Percentiles rank a stretch among this genome's conserved stretches.
Evolutionary conservation across 495 filamentous ascomycete genomes (phyloP).

Genomic region (Platismatia glauca): DNA sequence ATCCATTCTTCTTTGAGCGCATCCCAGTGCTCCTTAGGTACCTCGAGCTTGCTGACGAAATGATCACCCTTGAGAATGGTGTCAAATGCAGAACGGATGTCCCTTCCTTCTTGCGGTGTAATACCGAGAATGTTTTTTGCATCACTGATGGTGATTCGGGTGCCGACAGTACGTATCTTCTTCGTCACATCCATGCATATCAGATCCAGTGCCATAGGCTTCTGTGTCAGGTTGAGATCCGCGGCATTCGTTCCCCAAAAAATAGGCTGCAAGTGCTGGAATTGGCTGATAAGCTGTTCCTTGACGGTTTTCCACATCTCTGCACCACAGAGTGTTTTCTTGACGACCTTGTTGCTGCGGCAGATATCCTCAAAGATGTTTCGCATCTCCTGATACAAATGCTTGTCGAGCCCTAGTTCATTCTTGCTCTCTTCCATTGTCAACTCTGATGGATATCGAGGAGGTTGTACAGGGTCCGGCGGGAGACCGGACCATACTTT

Average conservation of each 20-base stretch:
- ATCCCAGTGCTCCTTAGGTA: conserved; percentile 62
- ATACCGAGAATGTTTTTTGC: conserved; percentile 64
- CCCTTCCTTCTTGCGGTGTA: conserved; percentile 61
- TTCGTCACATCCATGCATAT: conserved; percentile 79
- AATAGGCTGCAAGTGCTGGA: conserved; percentile 54
- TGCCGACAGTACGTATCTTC: conserved; percentile 54
- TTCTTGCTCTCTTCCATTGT: conserved; percentile 72
- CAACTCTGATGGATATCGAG: conserved; percentile 72
- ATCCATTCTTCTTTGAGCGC: conserved; percentile 64
- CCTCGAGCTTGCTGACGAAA: conserved; percentile 65
- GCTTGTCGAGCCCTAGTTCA: conserved; percentile 54
- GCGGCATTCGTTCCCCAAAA: conserved; percentile 41
- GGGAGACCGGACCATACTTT: conserved; percentile 62
- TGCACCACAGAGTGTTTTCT: conserved; percentile 64
- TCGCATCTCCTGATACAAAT: conserved; percentile 53
- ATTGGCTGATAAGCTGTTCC: conserved; percentile 56
- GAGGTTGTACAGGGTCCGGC: conserved; percentile 63
- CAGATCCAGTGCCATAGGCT: conserved; percentile 60
- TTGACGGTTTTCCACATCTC: conserved; percentile 68
- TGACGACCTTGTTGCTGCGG: conserved; percentile 52
- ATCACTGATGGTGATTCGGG: conserved; percentile 59
- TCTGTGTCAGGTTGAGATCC: conserved; percentile 45
- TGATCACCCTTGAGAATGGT: conserved; percentile 56
- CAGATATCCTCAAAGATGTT: conserved; percentile 63
- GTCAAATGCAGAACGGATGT: conserved; percentile 58